phyloP scores from a whole-genome alignment of 176 grass and related monocot genomes.

The Sorghum bicolor region Sorghum_bicolor_NCBIv3 NC_012873.2:8524501-8525000 shows the following conservation, averaged over 20 bases:
- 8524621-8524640: too few species aligned
- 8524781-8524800: background rate
- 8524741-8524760: background rate
- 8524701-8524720: background rate
- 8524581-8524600: too few species aligned
- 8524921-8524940: background rate
- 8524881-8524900: background rate
- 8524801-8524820: too few species aligned
- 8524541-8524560: background rate
- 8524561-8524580: too few species aligned
- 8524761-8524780: background rate
- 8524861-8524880: background rate
- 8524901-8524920: background rate
- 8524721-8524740: background rate
- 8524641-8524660: too few species aligned
- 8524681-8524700: background rate
- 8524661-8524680: too few species aligned
- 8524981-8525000: background rate
- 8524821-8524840: background rate
- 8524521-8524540: background rate
- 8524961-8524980: background rate
- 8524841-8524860: background rate
- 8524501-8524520: background rate
- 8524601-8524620: too few species aligned
- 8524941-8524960: background rate